phyloP scores from a whole-genome alignment of 495 filamentous ascomycete species.

The Daldinia vernicosa region DNA sequence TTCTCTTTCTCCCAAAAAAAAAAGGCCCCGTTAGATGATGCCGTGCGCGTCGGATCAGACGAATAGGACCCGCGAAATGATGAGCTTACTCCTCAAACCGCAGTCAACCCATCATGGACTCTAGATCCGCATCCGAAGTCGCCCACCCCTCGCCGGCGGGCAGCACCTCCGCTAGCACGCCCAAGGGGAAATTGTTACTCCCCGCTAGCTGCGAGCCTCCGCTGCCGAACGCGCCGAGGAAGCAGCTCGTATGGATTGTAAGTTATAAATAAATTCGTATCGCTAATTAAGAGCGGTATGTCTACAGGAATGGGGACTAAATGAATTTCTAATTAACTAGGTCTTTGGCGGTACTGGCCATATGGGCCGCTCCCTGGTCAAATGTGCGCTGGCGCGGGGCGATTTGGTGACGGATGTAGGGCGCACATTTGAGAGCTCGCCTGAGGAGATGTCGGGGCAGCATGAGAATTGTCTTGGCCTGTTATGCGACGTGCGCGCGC shows the following conservation, averaged over 20 bases:
- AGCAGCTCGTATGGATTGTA: slow-evolving; percentile 85
- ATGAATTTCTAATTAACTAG: slow-evolving; percentile 47
- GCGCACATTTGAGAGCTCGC: slow-evolving; percentile 79
- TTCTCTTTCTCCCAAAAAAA: slow-evolving; percentile 4
- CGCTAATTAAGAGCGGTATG: neutral
- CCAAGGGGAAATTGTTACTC: slow-evolving; percentile 59
- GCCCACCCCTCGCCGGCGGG: slow-evolving; percentile 40
- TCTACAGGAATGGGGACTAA: slow-evolving; percentile 4
- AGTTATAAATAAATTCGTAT: slow-evolving; percentile 45
- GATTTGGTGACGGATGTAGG: slow-evolving; percentile 93
- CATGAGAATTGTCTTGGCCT: slow-evolving; percentile 80
- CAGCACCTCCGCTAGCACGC: slow-evolving; percentile 33
- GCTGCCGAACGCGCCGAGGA: slow-evolving; percentile 72
- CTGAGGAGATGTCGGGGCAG: slow-evolving; percentile 70
- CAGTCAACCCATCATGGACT: slow-evolving; percentile 39
- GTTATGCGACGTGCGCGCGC: slow-evolving; percentile 88
- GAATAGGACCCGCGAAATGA: slow-evolving; percentile 23
- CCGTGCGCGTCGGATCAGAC: slow-evolving; percentile 1
- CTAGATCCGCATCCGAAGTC: slow-evolving; percentile 43
- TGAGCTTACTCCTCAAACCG: slow-evolving; percentile 20
- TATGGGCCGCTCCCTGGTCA: slow-evolving; percentile 90
- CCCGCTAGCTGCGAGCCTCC: slow-evolving; percentile 84
- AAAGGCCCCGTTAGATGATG: slow-evolving; percentile 3
- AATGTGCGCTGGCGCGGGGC: slow-evolving; percentile 77
- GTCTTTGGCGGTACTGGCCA: slow-evolving; percentile 96